Evolutionary conservation across 148 eudicot species (phyloP), one percentile per base, ranked within the genome.

Genomic region (Fagopyrum esculentum): DNA sequence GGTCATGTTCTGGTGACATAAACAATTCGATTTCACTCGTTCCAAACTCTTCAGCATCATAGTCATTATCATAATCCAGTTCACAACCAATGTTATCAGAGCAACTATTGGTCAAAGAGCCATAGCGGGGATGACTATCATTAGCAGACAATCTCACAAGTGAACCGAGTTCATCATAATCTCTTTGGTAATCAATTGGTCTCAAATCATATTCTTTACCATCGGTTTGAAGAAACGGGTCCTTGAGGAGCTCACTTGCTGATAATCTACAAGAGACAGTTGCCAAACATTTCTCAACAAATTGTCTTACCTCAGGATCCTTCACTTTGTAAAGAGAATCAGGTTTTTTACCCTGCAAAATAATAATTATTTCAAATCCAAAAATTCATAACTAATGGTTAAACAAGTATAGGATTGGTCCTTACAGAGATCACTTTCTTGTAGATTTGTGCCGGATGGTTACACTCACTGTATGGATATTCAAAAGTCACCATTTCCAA

Each of bases 371-470:
- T 40, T 47, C 26, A 46, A 45, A 6, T 45, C 7, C 9, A 68
- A 60, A 44, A 29, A 12, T 19, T 49, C 45, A 29, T 29, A 52
- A 17, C 16, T 48, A 16, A 10, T 8, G 68, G 1, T 5, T 46
- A 46, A 29, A 9, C 54, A 47, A 71, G 46, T 12, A 40, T 1
- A 43, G 71, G 55, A 19, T 47, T 71, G 43, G 59, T 74, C 71
- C 83, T 81, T 81, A 81, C 84, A 73, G 82, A 57, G 47, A 73
- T 80, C 46, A 82, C 84, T 76, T 82, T 82, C 84, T 82, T 82
- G 79, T 82, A 82, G 54, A 82, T 76, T 76, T 82, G 80, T 22
- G 77, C 84, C 13, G 81, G 77, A 68, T 82, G 81, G 22, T 77
- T 78, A 72, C 82, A 82, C 70, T 82, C 84, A 51, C 79, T 79